Evolutionary conservation across 305 asterid species (phyloP), one percentile per base, ranked within the genome.

Genomic region (Fraxinus albicans): DNA sequence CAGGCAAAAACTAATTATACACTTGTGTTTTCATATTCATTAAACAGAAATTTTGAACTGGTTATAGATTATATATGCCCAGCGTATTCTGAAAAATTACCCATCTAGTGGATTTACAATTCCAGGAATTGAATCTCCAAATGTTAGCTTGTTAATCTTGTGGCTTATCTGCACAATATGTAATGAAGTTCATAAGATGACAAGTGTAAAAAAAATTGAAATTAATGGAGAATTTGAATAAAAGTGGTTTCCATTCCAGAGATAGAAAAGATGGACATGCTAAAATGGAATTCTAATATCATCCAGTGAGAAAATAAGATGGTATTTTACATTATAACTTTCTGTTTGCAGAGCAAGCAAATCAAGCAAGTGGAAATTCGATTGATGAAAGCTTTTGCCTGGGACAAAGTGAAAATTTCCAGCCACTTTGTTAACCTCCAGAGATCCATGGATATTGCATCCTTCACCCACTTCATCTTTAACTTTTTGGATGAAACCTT

Each of bases 381-480:
- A 85, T 34, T 92, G 97, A 84, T 87, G 94, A 88, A 96, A 87
- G 91, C 98, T 93, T 92, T 93, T 96, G 73, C 99, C 99, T 12
- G 94, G 89, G 79, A 93, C 85, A 89, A 96, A 91, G 88, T 96
- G 99, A 79, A 96, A 92, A 89, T 92, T 96, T 83, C 99, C 99
- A 81, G 99, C 99, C 86, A 96, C 99, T 89, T 90, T 93, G 88
- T 96, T 96, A 73, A 96, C 98, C 90, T 90, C 99, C 84, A 96
- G 87, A 82, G 97, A 91, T 82, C 99, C 99, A 78, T 96, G 97
- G 86, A 96, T 93, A 87, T 92, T 94, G 88, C 99, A 96, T 70
- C 99, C 99, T 92, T 96, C 99, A 83, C 99, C 99, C 69, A 89
- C 94, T 87, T 96, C 99, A 80, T 91, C 98, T 84, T 91, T 93